Evolutionary conservation across 1,284 basidiomycete species (phyloP), one percentile per base, ranked within the genome.

Genomic region (Mycosarcoma maydis): DNA sequence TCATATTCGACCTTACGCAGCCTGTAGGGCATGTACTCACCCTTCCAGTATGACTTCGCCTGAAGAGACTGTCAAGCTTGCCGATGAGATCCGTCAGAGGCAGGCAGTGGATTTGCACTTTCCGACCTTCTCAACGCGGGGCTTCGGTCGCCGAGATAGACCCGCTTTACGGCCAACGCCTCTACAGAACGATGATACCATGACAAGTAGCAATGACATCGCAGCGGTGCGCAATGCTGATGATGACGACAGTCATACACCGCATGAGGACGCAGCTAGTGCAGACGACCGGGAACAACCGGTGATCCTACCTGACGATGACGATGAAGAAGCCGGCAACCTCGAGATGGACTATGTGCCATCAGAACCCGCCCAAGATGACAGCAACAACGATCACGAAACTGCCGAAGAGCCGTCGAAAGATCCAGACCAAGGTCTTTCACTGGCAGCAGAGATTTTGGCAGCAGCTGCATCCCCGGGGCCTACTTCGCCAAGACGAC

Each of bases 341-440:
- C 68, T 71, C 33, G 68, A 71, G 29, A 65, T 71, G 68, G 68
- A 71, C 47, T 71, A 66, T 17, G 56, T 49, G 1, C 54, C 49
- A 3, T 20, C 42, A 10, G 48, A 39, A 16, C 32, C 42, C 23
- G 20, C 39, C 7, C 4, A 40, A 32, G 16, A n/a, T 2, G 13
- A 13, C 2, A 16, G 51, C 6, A 22, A 42, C 10, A 17, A 34
- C 6, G 45, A 45, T 13, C 13, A 36, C 1, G n/a, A 23, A 22
- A 17, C 16, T 16, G 22, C 3, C 11, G 44, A 29, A 0, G 20
- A 36, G 7, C 11, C 10, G 3, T 17, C 47, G 27, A 27, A n/a
- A 1, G 20, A 3, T 2, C 38, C 45, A 22, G 61, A 33, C 11
- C 40, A 67, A 24, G 53, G 47, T 0, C 42, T 37, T 2, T 55